Base-by-base conservation (phyloP, 2,329 filamentous ascomycete genomes). In the Nigrograna mackinnonii region DNA sequence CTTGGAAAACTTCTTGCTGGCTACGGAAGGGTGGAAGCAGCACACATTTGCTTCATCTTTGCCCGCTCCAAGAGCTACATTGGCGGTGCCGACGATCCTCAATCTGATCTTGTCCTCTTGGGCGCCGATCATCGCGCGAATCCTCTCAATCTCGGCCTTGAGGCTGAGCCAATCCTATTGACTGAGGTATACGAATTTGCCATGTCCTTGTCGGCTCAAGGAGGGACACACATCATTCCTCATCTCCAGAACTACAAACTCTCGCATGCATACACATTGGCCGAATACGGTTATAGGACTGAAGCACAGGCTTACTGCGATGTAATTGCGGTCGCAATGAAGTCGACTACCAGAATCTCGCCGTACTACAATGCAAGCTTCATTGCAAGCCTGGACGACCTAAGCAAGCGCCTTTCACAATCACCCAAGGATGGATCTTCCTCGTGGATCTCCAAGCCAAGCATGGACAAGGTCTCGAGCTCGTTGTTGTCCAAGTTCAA, bases 131-230 rank as follows among this genome's bases (percentile, higher is more conserved):
- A 95, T 67, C 79, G 81, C 45, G 81, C 80, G 35, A 80, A 86
- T 46, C 79, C 83, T 5, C 80, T 85, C 38, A 84, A 89, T 37
- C 86, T 91, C 49, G 84, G 85, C 39, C 83, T 86, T 50, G 91
- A 97, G 57, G 79, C 88, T 5, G 91, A 97, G 62, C 82, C 90
- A 4, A 82, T 96, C n/a, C 76, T 96, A 37, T 79, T 99, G n/a
- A 97, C 90, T 31, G 94, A 99, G 67, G 84, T 96, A 0, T 97
- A 95, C 59, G 94, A 99, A 65, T 97, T 90, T 65, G 91, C 89
- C 1, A 75, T 89, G 9, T 88, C 88, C 7, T 79, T 97, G 12
- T 77, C 86, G 2, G 79, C 79, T 17, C 75, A 53, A 20, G 44
- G 46, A 7, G 69, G 77, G 7, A 68, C 77, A 0, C 73, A 82